Conservation (phyloP, 306 rosid genomes). For the Prunus dulcis region DNA sequence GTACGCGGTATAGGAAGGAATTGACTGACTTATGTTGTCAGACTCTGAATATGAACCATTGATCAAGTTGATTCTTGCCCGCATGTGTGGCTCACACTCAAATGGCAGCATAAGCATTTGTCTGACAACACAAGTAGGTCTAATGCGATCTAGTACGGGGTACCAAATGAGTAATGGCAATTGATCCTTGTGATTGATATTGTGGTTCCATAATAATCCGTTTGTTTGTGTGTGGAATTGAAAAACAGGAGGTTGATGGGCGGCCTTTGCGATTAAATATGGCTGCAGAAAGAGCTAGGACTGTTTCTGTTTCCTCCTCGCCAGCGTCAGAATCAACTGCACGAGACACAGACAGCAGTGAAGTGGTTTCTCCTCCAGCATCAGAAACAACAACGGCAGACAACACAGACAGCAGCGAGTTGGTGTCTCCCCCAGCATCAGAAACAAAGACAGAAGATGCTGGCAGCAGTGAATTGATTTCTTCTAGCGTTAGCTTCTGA, state of each 20-base stretch:
- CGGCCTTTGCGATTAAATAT: slow-evolving; percentile 65
- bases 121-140: background rate
- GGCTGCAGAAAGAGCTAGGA: slow-evolving; percentile 42
- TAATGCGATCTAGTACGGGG: background rate
- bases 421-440: slow-evolving; percentile 38
- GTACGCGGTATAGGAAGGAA: too few relatives aligned
- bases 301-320: slow-evolving; percentile 28
- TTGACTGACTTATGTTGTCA: background rate
- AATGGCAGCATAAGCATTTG: background rate
- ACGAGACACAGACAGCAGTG: slow-evolving; percentile 39
- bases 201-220: background rate
- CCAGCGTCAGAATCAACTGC: slow-evolving; percentile 24
- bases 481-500: slow-evolving; percentile 63
- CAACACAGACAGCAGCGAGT: slow-evolving; percentile 36
- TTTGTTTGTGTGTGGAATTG: background rate
- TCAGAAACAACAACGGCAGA: background rate
- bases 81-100: too few relatives aligned
- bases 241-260: slow-evolving; percentile 70
- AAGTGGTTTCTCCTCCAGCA: slow-evolving; percentile 37
- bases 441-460: background rate
- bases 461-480: slow-evolving; percentile 54
- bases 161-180: background rate
- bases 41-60: background rate
- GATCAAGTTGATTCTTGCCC: background rate
- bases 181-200: background rate